Evolutionary conservation across 495 filamentous ascomycete species (phyloP).

Genomic region (Evernia prunastri): DNA sequence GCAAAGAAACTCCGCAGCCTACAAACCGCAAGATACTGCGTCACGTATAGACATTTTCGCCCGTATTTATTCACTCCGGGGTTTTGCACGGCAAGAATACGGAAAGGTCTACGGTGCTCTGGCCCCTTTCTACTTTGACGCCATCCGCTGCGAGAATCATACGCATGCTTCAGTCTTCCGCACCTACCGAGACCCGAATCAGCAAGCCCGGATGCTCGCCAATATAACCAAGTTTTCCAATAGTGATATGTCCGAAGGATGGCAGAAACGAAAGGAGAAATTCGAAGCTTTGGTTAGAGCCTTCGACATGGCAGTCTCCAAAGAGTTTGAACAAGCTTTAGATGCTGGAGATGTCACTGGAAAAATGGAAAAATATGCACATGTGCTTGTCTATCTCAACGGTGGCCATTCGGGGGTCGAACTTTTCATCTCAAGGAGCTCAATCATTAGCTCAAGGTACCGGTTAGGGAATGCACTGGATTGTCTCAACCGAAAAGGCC

Average conservation of each 20-base stretch:
- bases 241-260: slow-evolving; percentile 73
- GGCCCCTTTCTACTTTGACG: slow-evolving; percentile 81
- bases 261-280: slow-evolving; percentile 59
- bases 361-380: slow-evolving; percentile 79
- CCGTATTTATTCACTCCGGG: slow-evolving; percentile 68
- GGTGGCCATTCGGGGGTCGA: slow-evolving; percentile 73
- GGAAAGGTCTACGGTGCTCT: slow-evolving; percentile 83
- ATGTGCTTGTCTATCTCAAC: slow-evolving; percentile 76
- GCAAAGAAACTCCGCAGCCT: slow-evolving; percentile 11
- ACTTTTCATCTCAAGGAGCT: slow-evolving; percentile 79
- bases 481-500: slow-evolving; percentile 61
- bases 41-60: slow-evolving; percentile 60
- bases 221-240: slow-evolving; percentile 71
- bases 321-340: slow-evolving; percentile 87
- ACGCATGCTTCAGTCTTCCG: slow-evolving; percentile 78
- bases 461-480: slow-evolving; percentile 72
- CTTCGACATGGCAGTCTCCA: slow-evolving; percentile 84
- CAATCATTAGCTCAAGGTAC: slow-evolving; percentile 66
- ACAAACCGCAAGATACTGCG: slow-evolving; percentile 42
- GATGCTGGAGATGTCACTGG: slow-evolving; percentile 86
- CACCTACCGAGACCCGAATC: slow-evolving; percentile 76
- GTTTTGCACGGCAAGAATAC: slow-evolving; percentile 82
- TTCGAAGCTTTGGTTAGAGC: slow-evolving; percentile 68
- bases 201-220: slow-evolving; percentile 80
- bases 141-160: slow-evolving; percentile 63